phyloP scores from a whole-genome alignment of 768 basidiomycete species.

The Pulveroboletus sp. region DNA sequence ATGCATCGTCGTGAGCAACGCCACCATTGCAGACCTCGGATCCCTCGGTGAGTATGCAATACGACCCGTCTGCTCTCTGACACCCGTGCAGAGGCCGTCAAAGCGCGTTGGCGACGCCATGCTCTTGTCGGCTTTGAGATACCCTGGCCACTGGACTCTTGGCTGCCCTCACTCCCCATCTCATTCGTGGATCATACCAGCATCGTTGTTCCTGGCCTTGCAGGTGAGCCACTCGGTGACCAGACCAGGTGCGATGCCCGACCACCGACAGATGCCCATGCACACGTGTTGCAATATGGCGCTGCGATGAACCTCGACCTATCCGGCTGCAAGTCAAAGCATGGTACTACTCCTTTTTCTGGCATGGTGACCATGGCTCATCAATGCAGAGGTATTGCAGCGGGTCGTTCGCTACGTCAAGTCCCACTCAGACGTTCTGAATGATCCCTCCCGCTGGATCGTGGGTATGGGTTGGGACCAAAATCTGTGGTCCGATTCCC shows the following conservation, averaged over 20 bases:
- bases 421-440: slow-evolving; percentile 51
- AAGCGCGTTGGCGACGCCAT: slow-evolving; percentile 22
- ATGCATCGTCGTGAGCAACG: slow-evolving; percentile 56
- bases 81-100: slow-evolving; percentile 19
- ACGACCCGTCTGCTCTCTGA: not conserved
- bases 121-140: slow-evolving; percentile 11
- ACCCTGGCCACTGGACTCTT: slow-evolving; percentile 23
- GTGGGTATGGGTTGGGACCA: slow-evolving; percentile 95
- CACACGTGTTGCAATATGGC: slow-evolving; percentile 74
- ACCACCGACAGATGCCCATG: slow-evolving; percentile 63
- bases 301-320: slow-evolving; percentile 63
- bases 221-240: slow-evolving; percentile 44
- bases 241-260: not conserved
- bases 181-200: slow-evolving; percentile 32
- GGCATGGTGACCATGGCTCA: not conserved
- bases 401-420: slow-evolving; percentile 58
- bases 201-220: slow-evolving; percentile 69
- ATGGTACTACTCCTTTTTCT: slow-evolving; percentile 40
- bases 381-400: slow-evolving; percentile 54
- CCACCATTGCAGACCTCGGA: slow-evolving; percentile 48
- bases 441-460: slow-evolving; percentile 65
- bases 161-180: slow-evolving; percentile 19
- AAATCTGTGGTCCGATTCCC: slow-evolving; percentile 61
- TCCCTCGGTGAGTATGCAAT: slow-evolving; percentile 36
- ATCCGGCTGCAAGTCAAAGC: slow-evolving; percentile 51